A percentile compares a stretch with the other conserved stretches of the same genome.
Evolutionary conservation across 1,284 basidiomycete species (phyloP).

Genomic region (Rhodotorula sp.): DNA sequence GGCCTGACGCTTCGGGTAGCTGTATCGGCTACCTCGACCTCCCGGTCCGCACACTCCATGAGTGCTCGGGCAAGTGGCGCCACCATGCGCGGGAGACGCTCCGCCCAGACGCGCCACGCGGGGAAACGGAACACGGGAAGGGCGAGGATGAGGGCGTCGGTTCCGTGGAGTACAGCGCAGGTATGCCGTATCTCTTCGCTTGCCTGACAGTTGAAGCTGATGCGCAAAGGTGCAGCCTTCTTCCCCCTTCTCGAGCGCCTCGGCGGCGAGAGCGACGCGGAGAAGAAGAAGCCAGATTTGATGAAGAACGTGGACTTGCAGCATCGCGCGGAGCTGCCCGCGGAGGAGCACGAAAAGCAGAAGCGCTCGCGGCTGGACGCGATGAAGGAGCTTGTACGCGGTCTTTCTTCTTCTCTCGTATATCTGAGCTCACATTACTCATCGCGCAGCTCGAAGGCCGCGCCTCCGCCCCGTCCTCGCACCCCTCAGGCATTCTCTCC

Average conservation of each 20-base stretch:
- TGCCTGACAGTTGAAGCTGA: background rate
- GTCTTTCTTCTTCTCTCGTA: rapidly evolving
- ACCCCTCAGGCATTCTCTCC: conserved; percentile 36
- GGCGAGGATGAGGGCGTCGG: background rate
- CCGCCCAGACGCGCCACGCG: background rate
- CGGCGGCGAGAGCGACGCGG: background rate
- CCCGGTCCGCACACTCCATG: background rate
- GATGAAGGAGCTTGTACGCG: conserved; percentile 4
- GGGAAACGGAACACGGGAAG: background rate
- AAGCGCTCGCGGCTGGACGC: conserved; percentile 7
- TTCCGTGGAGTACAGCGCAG: conserved; percentile 7
- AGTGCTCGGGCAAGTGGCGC: conserved; percentile 8
- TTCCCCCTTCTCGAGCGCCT: conserved; percentile 13
- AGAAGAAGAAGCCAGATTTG: background rate
- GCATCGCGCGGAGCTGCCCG: background rate
- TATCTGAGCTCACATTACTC: background rate
- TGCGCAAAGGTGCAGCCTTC: background rate
- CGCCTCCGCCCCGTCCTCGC: conserved; percentile 13
- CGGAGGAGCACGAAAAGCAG: conserved; percentile 11
- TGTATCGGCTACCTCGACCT: conserved; percentile 17
- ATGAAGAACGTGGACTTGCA: background rate
- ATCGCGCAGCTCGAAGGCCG: conserved; percentile 20
- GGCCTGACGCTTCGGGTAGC: background rate
- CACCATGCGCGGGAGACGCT: background rate
- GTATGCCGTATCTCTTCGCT: background rate